A percentile compares a stretch with the other conserved stretches of the same genome.
Conservation (phyloP, 192 early-diverging fungal genomes). For the Rhizoclosmatium globosum region DNA sequence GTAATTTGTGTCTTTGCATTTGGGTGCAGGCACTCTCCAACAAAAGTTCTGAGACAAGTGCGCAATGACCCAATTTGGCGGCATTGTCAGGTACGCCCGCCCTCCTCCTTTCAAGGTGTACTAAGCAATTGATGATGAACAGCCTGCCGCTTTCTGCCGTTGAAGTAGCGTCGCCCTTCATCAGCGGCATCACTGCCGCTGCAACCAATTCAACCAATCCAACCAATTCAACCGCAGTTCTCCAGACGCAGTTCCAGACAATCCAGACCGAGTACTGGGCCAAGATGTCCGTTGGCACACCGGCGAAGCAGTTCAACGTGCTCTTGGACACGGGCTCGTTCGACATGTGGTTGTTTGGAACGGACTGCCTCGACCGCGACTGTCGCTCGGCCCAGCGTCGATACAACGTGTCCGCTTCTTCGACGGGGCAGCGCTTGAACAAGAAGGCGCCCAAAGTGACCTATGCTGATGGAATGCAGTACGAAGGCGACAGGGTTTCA, state of each 20-base stretch:
- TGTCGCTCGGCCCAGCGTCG: slow-evolving; percentile 24
- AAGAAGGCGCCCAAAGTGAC: slow-evolving; percentile 14
- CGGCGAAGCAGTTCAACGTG: slow-evolving; percentile 43
- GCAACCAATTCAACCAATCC: too few relatives aligned
- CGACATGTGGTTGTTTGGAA: slow-evolving; percentile 49
- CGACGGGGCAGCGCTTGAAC: slow-evolving; percentile 36
- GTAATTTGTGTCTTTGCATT: too few relatives aligned
- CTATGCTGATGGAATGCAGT: slow-evolving; percentile 3
- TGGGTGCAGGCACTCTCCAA: too few relatives aligned
- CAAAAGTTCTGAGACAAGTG: too few relatives aligned
- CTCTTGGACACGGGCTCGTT: slow-evolving; percentile 58
- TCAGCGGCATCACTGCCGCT: too few relatives aligned
- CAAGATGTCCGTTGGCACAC: slow-evolving; percentile 47
- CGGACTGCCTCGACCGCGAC: slow-evolving; percentile 21
- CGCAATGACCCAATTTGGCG: too few relatives aligned
- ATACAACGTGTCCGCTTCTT: slow-evolving; percentile 34
- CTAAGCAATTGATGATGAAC: too few relatives aligned
- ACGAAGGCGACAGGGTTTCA: background rate
- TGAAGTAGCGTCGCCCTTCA: too few relatives aligned
- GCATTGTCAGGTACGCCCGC: too few relatives aligned
- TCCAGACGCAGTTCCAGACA: background rate
- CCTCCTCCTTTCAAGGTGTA: too few relatives aligned
- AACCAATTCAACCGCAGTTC: background rate
- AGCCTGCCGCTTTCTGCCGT: too few relatives aligned
- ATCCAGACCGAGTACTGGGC: slow-evolving; percentile 36